Evolutionary conservation across 2,329 filamentous ascomycete species (phyloP).

Genomic region (Cordyceps tenuipes): DNA sequence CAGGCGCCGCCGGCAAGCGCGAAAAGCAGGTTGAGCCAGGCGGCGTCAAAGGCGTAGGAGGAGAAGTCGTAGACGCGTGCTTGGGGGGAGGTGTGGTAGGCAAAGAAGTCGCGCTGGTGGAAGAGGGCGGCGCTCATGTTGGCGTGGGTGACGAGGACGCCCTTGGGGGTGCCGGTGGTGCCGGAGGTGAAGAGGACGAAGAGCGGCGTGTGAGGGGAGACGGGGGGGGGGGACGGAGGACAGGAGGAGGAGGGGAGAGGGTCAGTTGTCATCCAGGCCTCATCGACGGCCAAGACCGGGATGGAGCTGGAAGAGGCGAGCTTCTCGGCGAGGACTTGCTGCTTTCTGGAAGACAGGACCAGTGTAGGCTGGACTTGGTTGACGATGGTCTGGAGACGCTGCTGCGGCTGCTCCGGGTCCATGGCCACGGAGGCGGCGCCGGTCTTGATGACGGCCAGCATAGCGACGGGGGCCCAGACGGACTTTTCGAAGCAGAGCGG

Average conservation of each 20-base stretch:
- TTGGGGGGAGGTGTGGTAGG: not conserved
- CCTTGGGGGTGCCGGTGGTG: conserved; percentile 42
- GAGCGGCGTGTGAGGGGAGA: not conserved
- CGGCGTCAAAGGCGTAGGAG: conserved; percentile 10
- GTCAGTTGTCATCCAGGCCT: not conserved
- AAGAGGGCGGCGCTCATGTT: conserved; percentile 13
- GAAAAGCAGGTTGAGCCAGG: conserved; percentile 3
- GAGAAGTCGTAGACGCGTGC: conserved; percentile 12
- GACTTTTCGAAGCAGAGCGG: conserved; percentile 21
- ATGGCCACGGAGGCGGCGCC: conserved; percentile 21
- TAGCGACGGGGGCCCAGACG: conserved; percentile 18
- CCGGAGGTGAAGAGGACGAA: conserved; percentile 45
- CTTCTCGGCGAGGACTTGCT: conserved; percentile 3
- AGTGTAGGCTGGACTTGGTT: conserved; percentile 14
- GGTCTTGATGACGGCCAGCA: conserved; percentile 18
- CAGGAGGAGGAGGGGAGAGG: too few species aligned
- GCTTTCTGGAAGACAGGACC: conserved; percentile 17
- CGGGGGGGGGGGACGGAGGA: not conserved
- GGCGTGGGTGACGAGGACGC: conserved; percentile 29
- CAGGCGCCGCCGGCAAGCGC: conserved; percentile 6
- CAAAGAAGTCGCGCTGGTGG: conserved; percentile 8
- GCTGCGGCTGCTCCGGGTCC: conserved; percentile 17
- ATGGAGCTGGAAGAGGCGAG: not conserved
- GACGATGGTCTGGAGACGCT: conserved; percentile 15
- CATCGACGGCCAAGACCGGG: not conserved